These are phyloP conservation scores for Hypoxylon sp. DNA, from an alignment of 2,329 filamentous ascomycete genomes.

Conservation along the genomic window DNA sequence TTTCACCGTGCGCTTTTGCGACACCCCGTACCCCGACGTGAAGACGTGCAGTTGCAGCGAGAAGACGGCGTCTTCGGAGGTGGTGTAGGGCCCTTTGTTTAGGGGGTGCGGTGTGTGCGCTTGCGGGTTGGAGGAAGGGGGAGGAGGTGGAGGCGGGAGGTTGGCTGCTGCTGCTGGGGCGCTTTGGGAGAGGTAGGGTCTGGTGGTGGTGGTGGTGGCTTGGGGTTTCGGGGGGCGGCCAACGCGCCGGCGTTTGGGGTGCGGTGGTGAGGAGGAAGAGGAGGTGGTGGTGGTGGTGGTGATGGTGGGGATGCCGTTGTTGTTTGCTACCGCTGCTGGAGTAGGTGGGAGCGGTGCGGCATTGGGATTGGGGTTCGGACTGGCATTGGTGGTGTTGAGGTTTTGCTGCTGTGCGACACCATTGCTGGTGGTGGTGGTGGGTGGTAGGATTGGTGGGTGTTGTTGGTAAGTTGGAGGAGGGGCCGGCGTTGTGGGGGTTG, in stretches of 20 bases:
- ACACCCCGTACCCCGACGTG: constrained; percentile 53
- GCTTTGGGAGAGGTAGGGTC: constrained; percentile 24
- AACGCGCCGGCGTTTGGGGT: constrained; percentile 38
- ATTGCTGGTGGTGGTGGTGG: constrained; percentile 14
- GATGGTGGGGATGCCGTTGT: neutral
- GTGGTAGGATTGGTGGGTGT: constrained; percentile 19
- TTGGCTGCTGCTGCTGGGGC: neutral
- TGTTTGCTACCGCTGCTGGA: neutral
- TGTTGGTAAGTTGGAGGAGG: constrained; percentile 25
- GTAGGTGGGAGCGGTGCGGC: constrained; percentile 1
- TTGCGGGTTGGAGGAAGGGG: constrained; percentile 21
- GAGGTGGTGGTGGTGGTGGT: neutral
- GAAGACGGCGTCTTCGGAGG: constrained; percentile 52
- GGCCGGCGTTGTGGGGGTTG: constrained; percentile 4
- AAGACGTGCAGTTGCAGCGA: constrained; percentile 53
- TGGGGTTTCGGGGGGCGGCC: constrained; percentile 36
- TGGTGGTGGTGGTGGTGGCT: neutral
- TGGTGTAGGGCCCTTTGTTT: constrained; percentile 50
- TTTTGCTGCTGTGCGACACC: constrained; percentile 28
- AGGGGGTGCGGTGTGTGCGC: constrained; percentile 45
- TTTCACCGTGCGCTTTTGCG: constrained; percentile 53
- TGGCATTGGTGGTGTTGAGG: neutral
- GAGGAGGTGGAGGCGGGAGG: constrained; percentile 12
- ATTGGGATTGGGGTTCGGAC: constrained; percentile 5
- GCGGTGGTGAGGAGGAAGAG: constrained; percentile 10